Base-by-base conservation (phyloP, 805 yeast genomes). In the Ogataea paraovalis region DNA sequence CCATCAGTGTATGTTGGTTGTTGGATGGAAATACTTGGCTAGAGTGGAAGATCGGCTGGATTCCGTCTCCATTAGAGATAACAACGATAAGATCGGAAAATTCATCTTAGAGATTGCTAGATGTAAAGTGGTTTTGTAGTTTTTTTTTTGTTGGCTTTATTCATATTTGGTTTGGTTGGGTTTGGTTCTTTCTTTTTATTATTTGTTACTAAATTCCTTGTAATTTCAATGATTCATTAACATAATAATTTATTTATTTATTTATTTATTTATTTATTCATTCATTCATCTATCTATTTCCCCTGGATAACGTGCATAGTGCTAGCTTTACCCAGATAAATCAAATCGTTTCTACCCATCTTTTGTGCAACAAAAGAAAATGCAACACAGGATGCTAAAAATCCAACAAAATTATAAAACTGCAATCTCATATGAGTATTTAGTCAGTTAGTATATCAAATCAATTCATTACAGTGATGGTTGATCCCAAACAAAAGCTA, bases 311-410 rank as follows among this genome's bases (percentile, higher is more conserved):
- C 21, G 16, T 18, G 19, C 38, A 16, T 5, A 34, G 43, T 33
- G 13, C 44, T 25, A 3, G 46, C 23, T n/a, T 41, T 32, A 3
- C 48, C 34, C 21, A 48, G 19, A 19, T 52, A 46, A 20, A 48
- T 30, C 34, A 50, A 39, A 19, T 54, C 55, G 27, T 45, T 39
- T 64, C 41, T 30, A 40, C 49, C 61, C 42, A 69, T 49, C 36
- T 60, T 74, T 64, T 86, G 95, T 3, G 95, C 90, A 46, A 87
- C 81, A 55, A 88, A 80, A 27, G 92, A 84, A 63, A 89, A 88
- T 30, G 83, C 68, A 13, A 87, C 91, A 62, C 96, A 87, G 16
- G 90, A 78, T 0, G 92, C 89, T 14, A 88, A 64, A 56, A 87
- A 88, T 14, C 96, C 96, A 25, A 88, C 69, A 25, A 89, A 73